Conservation (phyloP, 495 filamentous ascomycete genomes). For the Hypoxylon perforatum region DNA sequence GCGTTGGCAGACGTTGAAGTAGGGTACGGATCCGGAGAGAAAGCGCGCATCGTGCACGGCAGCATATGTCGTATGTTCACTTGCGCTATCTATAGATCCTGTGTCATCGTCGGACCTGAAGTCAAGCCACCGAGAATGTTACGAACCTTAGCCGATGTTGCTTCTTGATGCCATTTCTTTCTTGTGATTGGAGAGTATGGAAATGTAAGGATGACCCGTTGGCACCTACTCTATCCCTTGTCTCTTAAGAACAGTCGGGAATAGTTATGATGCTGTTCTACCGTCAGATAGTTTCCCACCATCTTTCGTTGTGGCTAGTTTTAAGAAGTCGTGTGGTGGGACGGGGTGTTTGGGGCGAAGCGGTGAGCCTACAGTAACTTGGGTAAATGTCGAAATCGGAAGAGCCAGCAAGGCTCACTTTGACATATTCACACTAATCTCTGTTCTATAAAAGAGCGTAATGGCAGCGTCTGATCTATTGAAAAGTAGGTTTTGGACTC, state of each 20-base stretch:
- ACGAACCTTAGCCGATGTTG: conserved; percentile 23
- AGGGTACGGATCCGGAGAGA: background rate
- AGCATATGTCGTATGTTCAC: background rate
- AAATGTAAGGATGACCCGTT: conserved; percentile 2
- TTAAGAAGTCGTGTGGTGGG: conserved; percentile 25
- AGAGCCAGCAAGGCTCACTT: background rate
- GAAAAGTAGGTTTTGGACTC: background rate
- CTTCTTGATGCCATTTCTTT: background rate
- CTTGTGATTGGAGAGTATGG: conserved; percentile 15
- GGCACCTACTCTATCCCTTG: background rate
- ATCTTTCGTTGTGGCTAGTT: conserved; percentile 16
- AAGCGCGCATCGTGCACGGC: background rate
- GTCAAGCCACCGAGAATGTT: conserved; percentile 3
- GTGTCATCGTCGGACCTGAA: conserved; percentile 13
- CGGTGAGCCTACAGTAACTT: conserved; percentile 26
- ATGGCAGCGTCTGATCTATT: background rate
- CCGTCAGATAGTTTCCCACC: background rate
- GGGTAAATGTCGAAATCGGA: conserved; percentile 6
- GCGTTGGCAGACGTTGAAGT: background rate
- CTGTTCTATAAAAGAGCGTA: conserved; percentile 7
- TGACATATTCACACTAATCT: background rate
- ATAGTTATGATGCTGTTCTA: conserved; percentile 10
- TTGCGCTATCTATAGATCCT: conserved; percentile 8
- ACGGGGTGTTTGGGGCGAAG: conserved; percentile 4
- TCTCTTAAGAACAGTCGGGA: background rate